Percentiles rank a stretch among this genome's conserved stretches.
Conservation (phyloP, 2,329 filamentous ascomycete genomes). For the Aureobasidium pullulans region DNA sequence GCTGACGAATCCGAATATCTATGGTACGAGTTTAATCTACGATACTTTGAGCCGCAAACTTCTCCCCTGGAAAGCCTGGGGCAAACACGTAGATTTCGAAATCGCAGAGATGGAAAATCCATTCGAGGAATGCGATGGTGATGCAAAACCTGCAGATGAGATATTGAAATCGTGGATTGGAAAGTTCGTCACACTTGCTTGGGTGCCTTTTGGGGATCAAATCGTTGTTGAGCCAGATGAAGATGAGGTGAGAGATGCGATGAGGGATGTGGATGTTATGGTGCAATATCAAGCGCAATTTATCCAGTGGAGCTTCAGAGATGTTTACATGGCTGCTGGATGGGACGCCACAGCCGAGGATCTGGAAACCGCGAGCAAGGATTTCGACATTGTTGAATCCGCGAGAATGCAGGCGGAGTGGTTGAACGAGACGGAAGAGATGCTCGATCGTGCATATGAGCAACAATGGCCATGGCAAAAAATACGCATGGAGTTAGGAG, state of each 20-base stretch:
- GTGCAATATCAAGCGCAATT: neutral
- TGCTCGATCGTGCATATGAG: neutral
- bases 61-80: neutral
- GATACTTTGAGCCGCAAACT: neutral
- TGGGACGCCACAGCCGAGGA: too few species aligned
- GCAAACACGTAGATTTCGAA: neutral
- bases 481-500: neutral
- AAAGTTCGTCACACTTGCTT: neutral
- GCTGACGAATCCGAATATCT: neutral
- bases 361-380: too few species aligned
- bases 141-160: neutral
- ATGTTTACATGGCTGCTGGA: too few species aligned
- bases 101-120: neutral
- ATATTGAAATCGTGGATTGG: neutral
- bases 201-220: neutral
- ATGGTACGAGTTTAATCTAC: conserved; percentile 3
- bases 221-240: neutral
- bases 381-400: too few species aligned
- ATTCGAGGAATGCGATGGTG: neutral
- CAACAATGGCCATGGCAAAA: neutral
- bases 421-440: neutral
- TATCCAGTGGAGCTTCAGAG: neutral
- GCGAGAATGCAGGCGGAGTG: too few species aligned
- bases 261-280: neutral
- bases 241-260: neutral